These are phyloP conservation scores for Escallonia herrerae DNA, from an alignment of 129 eudicot species.

Conservation along the genomic window DNA sequence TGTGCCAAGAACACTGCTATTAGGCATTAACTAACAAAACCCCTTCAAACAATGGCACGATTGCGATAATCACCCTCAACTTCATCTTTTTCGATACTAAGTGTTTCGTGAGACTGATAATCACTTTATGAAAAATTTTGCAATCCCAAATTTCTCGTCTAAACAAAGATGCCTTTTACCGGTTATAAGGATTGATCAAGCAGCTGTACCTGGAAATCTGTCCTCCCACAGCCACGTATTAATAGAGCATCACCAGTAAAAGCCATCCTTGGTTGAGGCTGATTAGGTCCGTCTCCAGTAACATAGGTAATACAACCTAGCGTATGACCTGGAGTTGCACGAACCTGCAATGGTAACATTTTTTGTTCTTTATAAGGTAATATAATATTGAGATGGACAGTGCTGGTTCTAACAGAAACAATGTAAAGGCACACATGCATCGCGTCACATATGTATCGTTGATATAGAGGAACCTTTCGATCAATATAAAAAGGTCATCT, in stretches of 20 bases:
- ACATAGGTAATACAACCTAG: slow-evolving; percentile 90
- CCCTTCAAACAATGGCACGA: no score
- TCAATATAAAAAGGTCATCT: not conserved
- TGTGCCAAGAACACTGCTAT: no score
- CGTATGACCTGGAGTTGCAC: slow-evolving; percentile 95
- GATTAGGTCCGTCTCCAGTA: slow-evolving; percentile 80
- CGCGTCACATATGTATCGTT: not conserved
- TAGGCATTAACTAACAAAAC: no score
- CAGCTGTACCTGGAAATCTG: slow-evolving; percentile 82
- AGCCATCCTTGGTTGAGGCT: slow-evolving; percentile 89
- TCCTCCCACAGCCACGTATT: slow-evolving; percentile 96
- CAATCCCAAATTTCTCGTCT: no score
- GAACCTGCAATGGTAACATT: slow-evolving; percentile 44
- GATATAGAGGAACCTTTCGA: not conserved
- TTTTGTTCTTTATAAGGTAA: not conserved
- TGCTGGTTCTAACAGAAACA: not conserved
- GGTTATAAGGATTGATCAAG: not conserved
- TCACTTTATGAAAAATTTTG: no score
- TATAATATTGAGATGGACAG: not conserved
- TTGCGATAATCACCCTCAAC: no score
- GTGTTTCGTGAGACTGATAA: no score
- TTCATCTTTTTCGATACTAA: no score
- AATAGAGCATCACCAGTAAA: slow-evolving; percentile 92
- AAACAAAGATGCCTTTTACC: no score
- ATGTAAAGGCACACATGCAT: not conserved